Base-by-base conservation (phyloP, 75 land plant species). In the Larix kaempferi region DNA sequence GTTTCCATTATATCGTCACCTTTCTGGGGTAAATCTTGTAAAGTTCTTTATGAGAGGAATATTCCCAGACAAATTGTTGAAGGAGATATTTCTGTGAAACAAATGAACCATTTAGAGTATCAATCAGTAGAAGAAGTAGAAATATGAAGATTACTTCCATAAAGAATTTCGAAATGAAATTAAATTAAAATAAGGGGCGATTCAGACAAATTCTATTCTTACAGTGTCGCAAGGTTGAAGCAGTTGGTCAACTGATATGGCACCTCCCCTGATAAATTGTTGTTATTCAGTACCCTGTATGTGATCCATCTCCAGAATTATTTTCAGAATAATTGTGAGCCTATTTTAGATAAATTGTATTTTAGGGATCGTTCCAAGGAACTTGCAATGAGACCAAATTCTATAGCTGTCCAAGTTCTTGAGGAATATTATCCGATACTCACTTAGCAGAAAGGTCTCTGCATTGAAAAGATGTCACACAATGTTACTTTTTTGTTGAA, bases 391-490 rank as follows among this genome's bases (percentile, higher is more conserved):
- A 78, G 80, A 82, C 78, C 57, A 97, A 71, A 65, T 89, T 88
- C 76, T 29, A 95, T 14, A 91, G 91, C 84, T 92, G 89, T 57
- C 93, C 90, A 75, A 97, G 86, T 77, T 97, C 98, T 75, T 87
- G 89, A 61, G 98, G 95, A 73, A 97, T 88, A 12, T 78, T 26
- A 17, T 95, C 98, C 4, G 81, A 77, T 6, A 97, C 82, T 22
- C 79, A 88, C 57, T 97, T 97, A 58, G 81, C 77, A 56, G 98
- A 94, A 63, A 97, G 77, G 78, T 97, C 98, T 63, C 98, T 94
- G 78, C 69, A 78, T 52, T 29, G 33, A 52, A 78, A 37, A 56
- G 35, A 65, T 1, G 33, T 5, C 39, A 62, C 33, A 33, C 17
- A 5, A 65, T 5, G 6, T 65, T 65, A 33, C 41, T 33, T 13